Base-by-base conservation (phyloP, 2,329 filamentous ascomycete species). In the Penicillium concentricum region DNA sequence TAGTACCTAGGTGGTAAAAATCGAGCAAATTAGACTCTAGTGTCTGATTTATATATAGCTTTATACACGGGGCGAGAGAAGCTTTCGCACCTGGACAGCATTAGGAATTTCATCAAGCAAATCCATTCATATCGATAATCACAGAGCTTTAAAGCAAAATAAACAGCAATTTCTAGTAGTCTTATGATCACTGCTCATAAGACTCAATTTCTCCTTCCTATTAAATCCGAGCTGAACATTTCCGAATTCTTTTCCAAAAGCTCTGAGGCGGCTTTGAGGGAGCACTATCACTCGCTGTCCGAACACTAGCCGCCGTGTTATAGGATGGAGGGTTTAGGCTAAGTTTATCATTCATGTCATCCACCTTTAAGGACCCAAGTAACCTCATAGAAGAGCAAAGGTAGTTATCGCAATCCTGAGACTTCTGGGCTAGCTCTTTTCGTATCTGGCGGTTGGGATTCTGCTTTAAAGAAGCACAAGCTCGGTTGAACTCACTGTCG, bases 271-370 rank as follows among this genome's bases (percentile, higher is more conserved):
- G 46, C 46, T 49, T 39, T 39, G 35, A 9, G 46, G 16, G 15
- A 35, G 41, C 50, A 44, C 47, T 60, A 42, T 47, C 44, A 35
- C 44, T 47, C 20, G 32, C 30, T 47, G 18, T 35, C 44, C 15
- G 32, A 47, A 47, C 44, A 47, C 44, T n/a, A 35, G 32, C 32
- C 32, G 35, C 35, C n/a, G 9, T 50, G 15, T 50, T 4, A 32
- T 50, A 50, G 26, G 34, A 32, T 50, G 34, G 47, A 50, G 37
- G 47, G 47, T 16, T 50, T 50, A 3, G 24, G 3, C 24, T 26
- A 50, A 50, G 47, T 50, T 50, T 38, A 13, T 50, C n/a, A n/a
- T n/a, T n/a, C n/a, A n/a, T n/a, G n/a, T n/a, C n/a, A n/a, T n/a
- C n/a, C n/a, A n/a, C n/a, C n/a, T n/a, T n/a, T n/a, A n/a, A n/a